Evolutionary conservation across 2,329 filamentous ascomycete genomes (phyloP).

Genomic region (Aspergillus oerlinghausenensis): DNA sequence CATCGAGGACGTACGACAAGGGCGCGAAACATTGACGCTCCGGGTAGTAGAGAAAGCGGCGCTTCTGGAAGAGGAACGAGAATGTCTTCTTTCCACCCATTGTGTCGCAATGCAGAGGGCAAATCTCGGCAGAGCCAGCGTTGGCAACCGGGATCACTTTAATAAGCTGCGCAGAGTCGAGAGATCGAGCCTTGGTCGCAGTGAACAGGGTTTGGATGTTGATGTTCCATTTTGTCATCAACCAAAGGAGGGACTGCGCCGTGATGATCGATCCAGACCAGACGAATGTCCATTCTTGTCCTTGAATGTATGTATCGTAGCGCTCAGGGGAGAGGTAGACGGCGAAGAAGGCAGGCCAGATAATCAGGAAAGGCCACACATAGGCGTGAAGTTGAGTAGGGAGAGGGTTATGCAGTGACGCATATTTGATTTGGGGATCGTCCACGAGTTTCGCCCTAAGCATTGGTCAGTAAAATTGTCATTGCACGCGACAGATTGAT

Average conservation of each 20-base stretch:
- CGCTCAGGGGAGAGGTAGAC: slow-evolving; percentile 78
- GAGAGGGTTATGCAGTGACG: slow-evolving; percentile 83
- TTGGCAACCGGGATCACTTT: slow-evolving; percentile 89
- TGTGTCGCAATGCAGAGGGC: slow-evolving; percentile 70
- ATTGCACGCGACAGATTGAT: slow-evolving; percentile 7
- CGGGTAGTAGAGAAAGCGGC: slow-evolving; percentile 80
- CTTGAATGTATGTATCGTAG: slow-evolving; percentile 87
- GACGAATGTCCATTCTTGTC: slow-evolving; percentile 97
- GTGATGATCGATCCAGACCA: slow-evolving; percentile 87
- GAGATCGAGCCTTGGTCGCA: slow-evolving; percentile 61
- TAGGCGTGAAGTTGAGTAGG: slow-evolving; percentile 79
- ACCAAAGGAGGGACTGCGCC: slow-evolving; percentile 81
- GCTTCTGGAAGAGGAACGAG: slow-evolving; percentile 97
- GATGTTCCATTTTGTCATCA: slow-evolving; percentile 97
- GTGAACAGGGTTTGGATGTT: slow-evolving; percentile 79
- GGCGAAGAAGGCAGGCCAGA: slow-evolving; percentile 88
- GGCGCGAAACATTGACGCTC: slow-evolving; percentile 72
- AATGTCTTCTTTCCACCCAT: slow-evolving; percentile 68
- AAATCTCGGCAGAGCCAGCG: slow-evolving; percentile 84
- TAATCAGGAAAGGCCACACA: slow-evolving; percentile 83
- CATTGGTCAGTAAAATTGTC: slow-evolving; percentile 9
- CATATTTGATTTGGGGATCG: slow-evolving; percentile 80
- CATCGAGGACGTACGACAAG: slow-evolving; percentile 76
- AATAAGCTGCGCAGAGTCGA: slow-evolving; percentile 76
- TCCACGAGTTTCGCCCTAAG: slow-evolving; percentile 78